Evolutionary conservation across 2,329 filamentous ascomycete species (phyloP).

Genomic region (Pseudocercospora crystallina): DNA sequence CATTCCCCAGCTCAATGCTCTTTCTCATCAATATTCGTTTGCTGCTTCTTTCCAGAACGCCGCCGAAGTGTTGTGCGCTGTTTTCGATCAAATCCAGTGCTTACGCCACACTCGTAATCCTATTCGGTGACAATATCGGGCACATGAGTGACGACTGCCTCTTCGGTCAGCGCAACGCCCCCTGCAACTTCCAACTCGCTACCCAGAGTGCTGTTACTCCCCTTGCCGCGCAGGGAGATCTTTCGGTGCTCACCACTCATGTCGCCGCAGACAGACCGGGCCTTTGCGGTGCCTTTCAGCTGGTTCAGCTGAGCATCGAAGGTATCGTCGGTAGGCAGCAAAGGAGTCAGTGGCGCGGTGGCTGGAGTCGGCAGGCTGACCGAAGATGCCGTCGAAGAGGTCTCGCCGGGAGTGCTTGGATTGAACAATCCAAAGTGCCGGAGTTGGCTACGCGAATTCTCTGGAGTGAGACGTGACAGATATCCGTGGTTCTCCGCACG

Average conservation of each 20-base stretch:
- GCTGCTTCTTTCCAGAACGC: too few relatives aligned
- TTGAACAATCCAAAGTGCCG: constrained; percentile 18
- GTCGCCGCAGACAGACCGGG: constrained; percentile 14
- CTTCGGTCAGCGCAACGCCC: constrained; percentile 53
- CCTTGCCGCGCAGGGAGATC: constrained; percentile 12
- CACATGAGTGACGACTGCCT: too few relatives aligned
- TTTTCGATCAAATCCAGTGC: too few relatives aligned
- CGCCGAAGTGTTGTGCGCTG: too few relatives aligned
- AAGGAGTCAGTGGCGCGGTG: constrained; percentile 18
- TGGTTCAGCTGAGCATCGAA: constrained; percentile 20
- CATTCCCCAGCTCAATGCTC: too few relatives aligned
- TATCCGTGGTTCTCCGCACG: constrained; percentile 31
- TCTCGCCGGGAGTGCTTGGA: constrained; percentile 26
- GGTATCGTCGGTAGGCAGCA: constrained; percentile 14
- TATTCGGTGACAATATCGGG: too few relatives aligned
- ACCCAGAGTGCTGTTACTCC: constrained; percentile 26
- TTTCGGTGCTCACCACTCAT: constrained; percentile 3
- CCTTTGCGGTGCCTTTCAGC: constrained; percentile 18
- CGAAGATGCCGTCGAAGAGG: constrained; percentile 32
- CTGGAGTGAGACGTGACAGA: constrained; percentile 20
- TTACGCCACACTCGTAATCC: too few relatives aligned
- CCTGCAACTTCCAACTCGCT: constrained; percentile 49
- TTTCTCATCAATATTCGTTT: too few relatives aligned
- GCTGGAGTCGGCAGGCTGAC: constrained; percentile 32
- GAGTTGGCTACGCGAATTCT: constrained; percentile 21